Percentiles rank a stretch among this genome's conserved stretches.
Conservation (phyloP, 1,139 yeast genomes). For the Candida tropicalis region DNA sequence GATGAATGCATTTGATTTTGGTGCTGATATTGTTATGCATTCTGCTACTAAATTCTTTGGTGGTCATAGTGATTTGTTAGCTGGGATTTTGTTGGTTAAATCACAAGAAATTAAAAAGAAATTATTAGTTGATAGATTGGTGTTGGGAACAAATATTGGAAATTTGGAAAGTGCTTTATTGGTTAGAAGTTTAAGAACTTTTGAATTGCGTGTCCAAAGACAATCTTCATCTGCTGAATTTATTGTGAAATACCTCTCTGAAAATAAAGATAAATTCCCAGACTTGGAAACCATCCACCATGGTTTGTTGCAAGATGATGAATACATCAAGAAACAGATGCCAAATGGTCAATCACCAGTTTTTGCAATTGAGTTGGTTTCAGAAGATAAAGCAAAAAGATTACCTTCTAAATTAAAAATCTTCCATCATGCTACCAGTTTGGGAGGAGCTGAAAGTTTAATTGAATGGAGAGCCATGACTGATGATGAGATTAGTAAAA, state of each 20-base stretch:
- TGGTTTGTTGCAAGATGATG: conserved; percentile 73
- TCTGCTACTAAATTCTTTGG: conserved; percentile 92
- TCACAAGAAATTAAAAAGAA: conserved; percentile 44
- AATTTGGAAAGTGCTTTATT: conserved; percentile 76
- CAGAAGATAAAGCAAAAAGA: conserved; percentile 56
- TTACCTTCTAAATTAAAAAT: conserved; percentile 69
- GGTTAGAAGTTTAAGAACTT: conserved; percentile 79
- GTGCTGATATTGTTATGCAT: conserved; percentile 84
- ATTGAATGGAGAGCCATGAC: conserved; percentile 89
- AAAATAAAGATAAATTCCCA: conserved; percentile 50
- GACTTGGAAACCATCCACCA: conserved; percentile 59
- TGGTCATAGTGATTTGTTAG: conserved; percentile 89
- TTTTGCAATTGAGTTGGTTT: conserved; percentile 60
- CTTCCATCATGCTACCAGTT: conserved; percentile 88
- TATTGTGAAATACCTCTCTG: conserved; percentile 60
- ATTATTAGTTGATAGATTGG: conserved; percentile 62
- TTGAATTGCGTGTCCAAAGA: conserved; percentile 63
- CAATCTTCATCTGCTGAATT: conserved; percentile 69
- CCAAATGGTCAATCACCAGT: conserved; percentile 74
- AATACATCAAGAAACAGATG: conserved; percentile 64
- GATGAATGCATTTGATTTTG: conserved; percentile 76
- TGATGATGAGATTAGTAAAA: conserved; percentile 57
- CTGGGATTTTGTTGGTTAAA: conserved; percentile 75
- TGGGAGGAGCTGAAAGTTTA: conserved; percentile 92
- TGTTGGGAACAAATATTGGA: conserved; percentile 77